Percentiles rank a stretch among this genome's conserved stretches.
Conservation (phyloP, 805 yeast species). For the baker's yeast (Saccharomyces cerevisiae) region DNA sequence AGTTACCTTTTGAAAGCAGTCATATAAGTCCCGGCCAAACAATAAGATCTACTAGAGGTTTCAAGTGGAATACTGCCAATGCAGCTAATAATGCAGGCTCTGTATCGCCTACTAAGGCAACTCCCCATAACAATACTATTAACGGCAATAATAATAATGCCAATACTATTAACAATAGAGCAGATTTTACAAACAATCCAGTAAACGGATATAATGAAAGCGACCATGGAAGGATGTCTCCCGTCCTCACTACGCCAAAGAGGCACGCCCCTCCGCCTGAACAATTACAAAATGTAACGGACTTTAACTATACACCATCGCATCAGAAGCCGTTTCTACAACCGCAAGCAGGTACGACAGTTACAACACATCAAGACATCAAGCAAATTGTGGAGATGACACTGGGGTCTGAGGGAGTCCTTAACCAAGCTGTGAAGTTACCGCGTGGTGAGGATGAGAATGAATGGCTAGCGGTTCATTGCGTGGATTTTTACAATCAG, state of each 20-base stretch:
- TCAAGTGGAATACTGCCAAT: constrained; percentile 31
- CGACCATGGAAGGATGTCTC: neutral
- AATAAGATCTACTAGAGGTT: constrained; percentile 39
- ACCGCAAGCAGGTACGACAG: constrained; percentile 31
- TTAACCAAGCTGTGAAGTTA: constrained; percentile 85
- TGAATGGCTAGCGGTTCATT: constrained; percentile 96
- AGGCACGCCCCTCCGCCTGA: constrained; percentile 1
- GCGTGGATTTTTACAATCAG: constrained; percentile 95
- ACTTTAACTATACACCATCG: constrained; percentile 32
- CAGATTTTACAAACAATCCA: constrained; percentile 5
- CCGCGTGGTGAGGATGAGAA: constrained; percentile 87
- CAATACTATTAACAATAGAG: neutral
- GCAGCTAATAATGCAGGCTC: constrained; percentile 4
- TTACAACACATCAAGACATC: constrained; percentile 59
- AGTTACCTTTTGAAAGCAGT: constrained; percentile 10
- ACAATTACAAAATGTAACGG: constrained; percentile 18
- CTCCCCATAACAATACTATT: neutral
- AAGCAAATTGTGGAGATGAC: constrained; percentile 91
- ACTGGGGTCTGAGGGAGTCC: constrained; percentile 81
- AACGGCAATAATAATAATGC: constrained; percentile 5
- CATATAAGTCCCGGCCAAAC: constrained; percentile 41
- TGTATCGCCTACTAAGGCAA: neutral
- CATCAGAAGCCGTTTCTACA: constrained; percentile 30
- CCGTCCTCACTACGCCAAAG: neutral
- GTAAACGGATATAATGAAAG: neutral